A percentile compares a stretch with the other conserved stretches of the same genome.
Evolutionary conservation across 169 alveolate genomes (phyloP).

Genomic region (Plasmodium adleri): DNA sequence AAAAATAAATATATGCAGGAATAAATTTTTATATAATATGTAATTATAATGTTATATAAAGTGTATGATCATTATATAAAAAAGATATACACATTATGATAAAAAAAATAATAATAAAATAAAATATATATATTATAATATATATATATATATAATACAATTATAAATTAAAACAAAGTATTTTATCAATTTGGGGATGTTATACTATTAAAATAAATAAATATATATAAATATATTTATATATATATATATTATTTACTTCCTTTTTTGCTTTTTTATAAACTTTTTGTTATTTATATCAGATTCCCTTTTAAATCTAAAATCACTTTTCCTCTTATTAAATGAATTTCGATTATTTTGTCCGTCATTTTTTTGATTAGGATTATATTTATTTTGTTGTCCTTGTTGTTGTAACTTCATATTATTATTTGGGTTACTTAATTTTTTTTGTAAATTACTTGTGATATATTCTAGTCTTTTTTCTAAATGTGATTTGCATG

Average conservation of each 20-base stretch:
- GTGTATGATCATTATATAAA: too few species aligned
- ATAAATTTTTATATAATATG: too few species aligned
- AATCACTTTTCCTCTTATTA: slow-evolving; percentile 34
- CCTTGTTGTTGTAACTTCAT: slow-evolving; percentile 31
- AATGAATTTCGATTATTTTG: slow-evolving; percentile 25
- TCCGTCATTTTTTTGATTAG: slow-evolving; percentile 32
- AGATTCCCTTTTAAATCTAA: slow-evolving; percentile 47
- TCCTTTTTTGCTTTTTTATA: slow-evolving; percentile 73
- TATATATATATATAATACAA: too few species aligned
- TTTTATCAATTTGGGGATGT: too few species aligned
- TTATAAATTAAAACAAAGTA: too few species aligned
- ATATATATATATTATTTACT: slow-evolving; percentile 7
- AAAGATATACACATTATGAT: too few species aligned
- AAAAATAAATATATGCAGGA: too few species aligned
- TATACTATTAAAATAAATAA: too few species aligned
- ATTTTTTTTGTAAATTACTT: slow-evolving; percentile 34
- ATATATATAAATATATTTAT: too few species aligned
- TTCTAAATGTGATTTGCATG: slow-evolving; percentile 93
- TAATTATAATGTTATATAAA: too few species aligned
- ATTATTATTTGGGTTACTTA: slow-evolving; percentile 15
- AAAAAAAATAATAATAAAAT: too few species aligned
- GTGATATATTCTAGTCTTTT: slow-evolving; percentile 86
- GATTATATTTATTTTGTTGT: slow-evolving; percentile 57
- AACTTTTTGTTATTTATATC: slow-evolving; percentile 56
- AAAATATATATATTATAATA: too few species aligned